Evolutionary conservation across 1,284 basidiomycete genomes (phyloP).

Genomic region (Xerocomus tenax): DNA sequence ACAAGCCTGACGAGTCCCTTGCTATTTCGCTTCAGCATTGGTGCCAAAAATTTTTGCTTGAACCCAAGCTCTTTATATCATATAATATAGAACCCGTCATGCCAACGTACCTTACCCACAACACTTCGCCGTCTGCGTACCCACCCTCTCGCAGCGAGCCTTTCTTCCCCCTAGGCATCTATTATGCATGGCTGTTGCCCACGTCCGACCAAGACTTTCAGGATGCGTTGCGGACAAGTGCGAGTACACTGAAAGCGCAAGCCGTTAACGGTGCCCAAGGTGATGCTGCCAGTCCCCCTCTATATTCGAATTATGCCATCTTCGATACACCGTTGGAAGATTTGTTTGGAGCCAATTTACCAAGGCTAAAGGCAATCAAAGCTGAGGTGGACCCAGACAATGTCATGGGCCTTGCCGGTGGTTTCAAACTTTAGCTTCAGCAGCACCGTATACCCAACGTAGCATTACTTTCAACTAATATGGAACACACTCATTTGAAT

Average conservation of each 20-base stretch:
- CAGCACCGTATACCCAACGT: no score
- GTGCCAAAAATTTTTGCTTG: neutral
- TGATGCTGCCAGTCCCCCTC: slow-evolving; percentile 31
- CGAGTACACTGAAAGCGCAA: slow-evolving; percentile 28
- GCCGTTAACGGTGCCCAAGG: slow-evolving; percentile 21
- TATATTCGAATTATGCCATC: slow-evolving; percentile 48
- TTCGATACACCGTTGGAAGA: slow-evolving; percentile 33
- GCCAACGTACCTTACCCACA: slow-evolving; percentile 36
- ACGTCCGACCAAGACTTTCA: slow-evolving; percentile 35
- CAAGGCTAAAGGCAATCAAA: slow-evolving; percentile 34
- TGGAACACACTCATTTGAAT: no score
- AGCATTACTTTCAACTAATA: no score
- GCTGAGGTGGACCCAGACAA: slow-evolving; percentile 39
- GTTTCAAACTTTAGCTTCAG: neutral
- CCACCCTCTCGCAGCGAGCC: slow-evolving; percentile 36
- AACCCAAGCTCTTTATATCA: slow-evolving; percentile 24
- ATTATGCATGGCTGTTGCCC: slow-evolving; percentile 35
- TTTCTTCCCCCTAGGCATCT: slow-evolving; percentile 42
- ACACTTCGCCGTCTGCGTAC: slow-evolving; percentile 36
- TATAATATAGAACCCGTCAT: slow-evolving; percentile 53
- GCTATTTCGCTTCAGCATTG: slow-evolving; percentile 1
- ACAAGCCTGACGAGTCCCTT: neutral
- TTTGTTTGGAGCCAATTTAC: slow-evolving; percentile 32
- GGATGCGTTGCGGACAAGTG: slow-evolving; percentile 34
- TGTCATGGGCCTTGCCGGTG: slow-evolving; percentile 31